Evolutionary conservation across 2,329 filamentous ascomycete species (phyloP).

Genomic region (Beauveria sp.): DNA sequence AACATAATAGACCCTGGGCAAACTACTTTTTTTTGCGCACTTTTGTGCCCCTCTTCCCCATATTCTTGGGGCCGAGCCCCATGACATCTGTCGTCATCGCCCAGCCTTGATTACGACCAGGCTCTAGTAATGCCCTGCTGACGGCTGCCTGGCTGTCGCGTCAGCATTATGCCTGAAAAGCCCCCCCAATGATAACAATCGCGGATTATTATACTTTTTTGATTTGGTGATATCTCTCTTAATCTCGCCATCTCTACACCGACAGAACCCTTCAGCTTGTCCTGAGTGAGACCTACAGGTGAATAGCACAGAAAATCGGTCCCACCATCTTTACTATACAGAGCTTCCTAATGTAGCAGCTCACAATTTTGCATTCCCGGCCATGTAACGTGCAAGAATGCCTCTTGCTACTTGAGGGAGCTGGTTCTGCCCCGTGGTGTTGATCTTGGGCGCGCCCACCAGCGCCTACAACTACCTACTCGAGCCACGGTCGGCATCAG

Average conservation of each 20-base stretch:
- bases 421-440: neutral
- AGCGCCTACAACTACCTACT: no score
- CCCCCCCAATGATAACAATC: no score
- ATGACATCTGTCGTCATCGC: slow-evolving; percentile 10
- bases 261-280: no score
- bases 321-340: neutral
- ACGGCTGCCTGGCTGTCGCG: neutral
- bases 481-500: neutral
- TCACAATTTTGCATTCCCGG: neutral
- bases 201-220: no score
- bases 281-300: no score
- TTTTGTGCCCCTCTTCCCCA: neutral
- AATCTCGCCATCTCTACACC: neutral
- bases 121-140: slow-evolving; percentile 3
- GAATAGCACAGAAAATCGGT: neutral
- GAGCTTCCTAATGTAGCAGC: slow-evolving; percentile 5
- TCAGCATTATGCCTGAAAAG: neutral
- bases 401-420: neutral
- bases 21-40: neutral
- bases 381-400: neutral
- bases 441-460: neutral
- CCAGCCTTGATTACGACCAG: slow-evolving; percentile 5
- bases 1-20: neutral
- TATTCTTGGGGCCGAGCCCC: slow-evolving; percentile 3
- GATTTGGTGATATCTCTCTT: neutral